phyloP scores from a whole-genome alignment of 2,329 filamentous ascomycete species.

The Fusarium sp. region DNA sequence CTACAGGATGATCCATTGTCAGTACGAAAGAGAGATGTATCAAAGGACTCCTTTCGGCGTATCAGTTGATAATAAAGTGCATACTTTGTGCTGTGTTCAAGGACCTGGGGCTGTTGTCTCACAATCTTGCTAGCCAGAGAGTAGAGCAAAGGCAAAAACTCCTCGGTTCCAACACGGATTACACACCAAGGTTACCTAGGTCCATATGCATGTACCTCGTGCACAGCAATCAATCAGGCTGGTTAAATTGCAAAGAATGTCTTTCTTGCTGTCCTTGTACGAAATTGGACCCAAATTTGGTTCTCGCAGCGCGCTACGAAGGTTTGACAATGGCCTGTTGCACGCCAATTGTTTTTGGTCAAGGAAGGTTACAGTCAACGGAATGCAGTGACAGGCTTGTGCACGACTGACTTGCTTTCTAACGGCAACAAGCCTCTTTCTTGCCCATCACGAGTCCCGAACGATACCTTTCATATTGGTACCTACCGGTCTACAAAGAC shows the following conservation, averaged over 20 bases:
- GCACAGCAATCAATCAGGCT: conserved; percentile 24
- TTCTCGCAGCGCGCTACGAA: conserved; percentile 22
- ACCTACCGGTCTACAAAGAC: conserved; percentile 1
- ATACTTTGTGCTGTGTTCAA: conserved; percentile 4
- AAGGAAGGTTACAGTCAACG: conserved; percentile 35
- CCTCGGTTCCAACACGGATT: conserved; percentile 7
- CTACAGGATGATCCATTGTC: conserved; percentile 1
- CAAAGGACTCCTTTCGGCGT: conserved; percentile 3
- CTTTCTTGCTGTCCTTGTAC: conserved; percentile 18
- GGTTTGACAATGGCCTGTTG: conserved; percentile 25
- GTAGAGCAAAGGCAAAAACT: conserved; percentile 12
- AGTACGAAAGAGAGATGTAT: conserved; percentile 1
- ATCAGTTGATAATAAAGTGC: conserved; percentile 9
- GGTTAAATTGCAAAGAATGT: conserved; percentile 30
- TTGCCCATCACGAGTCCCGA: conserved; percentile 30
- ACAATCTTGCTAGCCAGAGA: too few species aligned
- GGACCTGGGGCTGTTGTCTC: too few species aligned
- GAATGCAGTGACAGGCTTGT: conserved; percentile 39
- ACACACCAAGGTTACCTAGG: conserved; percentile 18
- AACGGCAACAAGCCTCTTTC: conserved; percentile 44
- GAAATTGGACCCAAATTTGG: conserved; percentile 28
- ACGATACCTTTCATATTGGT: conserved; percentile 19
- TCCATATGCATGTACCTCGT: conserved; percentile 23
- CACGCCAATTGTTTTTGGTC: conserved; percentile 34
- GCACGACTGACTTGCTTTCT: conserved; percentile 34